These are phyloP conservation scores for Backusella luteola DNA, from an alignment of 192 early-diverging fungal genomes.

Conservation along the genomic window DNA sequence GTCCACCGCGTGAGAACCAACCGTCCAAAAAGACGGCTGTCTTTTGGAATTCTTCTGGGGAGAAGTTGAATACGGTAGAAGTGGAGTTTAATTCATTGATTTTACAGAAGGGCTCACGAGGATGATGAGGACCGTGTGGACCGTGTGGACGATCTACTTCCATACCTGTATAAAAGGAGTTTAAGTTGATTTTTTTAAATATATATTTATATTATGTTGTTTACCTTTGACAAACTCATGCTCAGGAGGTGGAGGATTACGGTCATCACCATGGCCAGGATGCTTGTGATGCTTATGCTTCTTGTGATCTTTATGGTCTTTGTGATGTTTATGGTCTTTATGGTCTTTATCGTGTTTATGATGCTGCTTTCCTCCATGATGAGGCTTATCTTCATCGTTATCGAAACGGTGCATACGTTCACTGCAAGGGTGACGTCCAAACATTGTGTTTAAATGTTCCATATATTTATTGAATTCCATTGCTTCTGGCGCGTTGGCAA, in stretches of 20 bases:
- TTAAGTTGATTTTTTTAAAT: background rate
- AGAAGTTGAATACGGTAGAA: slow-evolving; percentile 22
- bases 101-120: slow-evolving; percentile 6
- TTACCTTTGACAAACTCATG: background rate
- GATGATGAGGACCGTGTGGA: background rate
- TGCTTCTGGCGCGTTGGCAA: background rate
- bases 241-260: background rate
- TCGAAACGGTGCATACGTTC: background rate
- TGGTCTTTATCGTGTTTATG: background rate
- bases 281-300: background rate
- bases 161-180: background rate
- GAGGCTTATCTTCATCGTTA: background rate
- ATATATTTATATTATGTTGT: background rate
- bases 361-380: background rate
- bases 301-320: background rate
- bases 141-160: background rate
- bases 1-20: slow-evolving; percentile 5
- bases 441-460: background rate
- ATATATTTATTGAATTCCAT: background rate
- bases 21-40: slow-evolving; percentile 17
- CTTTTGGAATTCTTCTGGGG: slow-evolving; percentile 27
- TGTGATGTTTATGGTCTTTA: background rate
- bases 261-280: background rate
- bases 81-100: background rate
- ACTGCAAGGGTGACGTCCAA: background rate